Evolutionary conservation across 305 asterid genomes (phyloP), one percentile per base, ranked within the genome.

Genomic region (Fraxinus baroniana): DNA sequence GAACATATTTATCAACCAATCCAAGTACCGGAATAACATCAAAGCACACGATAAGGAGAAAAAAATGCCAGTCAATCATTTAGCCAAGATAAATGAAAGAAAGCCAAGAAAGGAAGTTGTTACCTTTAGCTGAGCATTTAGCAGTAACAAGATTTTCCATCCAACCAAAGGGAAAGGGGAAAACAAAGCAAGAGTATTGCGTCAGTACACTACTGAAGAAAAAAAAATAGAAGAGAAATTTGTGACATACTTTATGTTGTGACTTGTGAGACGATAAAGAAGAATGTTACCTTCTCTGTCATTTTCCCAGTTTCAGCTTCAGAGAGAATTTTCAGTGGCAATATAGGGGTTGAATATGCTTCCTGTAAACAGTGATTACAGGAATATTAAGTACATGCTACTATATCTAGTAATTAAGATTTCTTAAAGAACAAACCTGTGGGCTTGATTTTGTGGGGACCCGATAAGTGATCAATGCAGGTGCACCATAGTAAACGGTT

Each of bases 281-380:
- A 80, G 76, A 78, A 78, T 2, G 79, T 87, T 92, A 92, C 96
- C 82, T 79, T 73, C 77, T 86, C 87, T 55, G 87, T 13, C 82
- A 86, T 92, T 10, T 84, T 75, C 12, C 55, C 46, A 22, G 77
- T 55, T 2, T 84, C 26, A 70, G 83, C 76, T 8, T 90, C 95
- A 1, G 90, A 86, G 6, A 92, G 90, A 82, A 88, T 89, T 72
- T 84, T 87, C 83, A 92, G 49, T 1, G 94, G 91, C 83, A 86
- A 55, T 86, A 90, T 79, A 18, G 97, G 94, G 55, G 95, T 90
- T 36, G 97, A 90, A 85, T 91, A 90, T 1, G 92, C 93, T 86
- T 89, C 92, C 97, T 93, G 90, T 33, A 85, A 81, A 78, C 3
- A 79, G 73, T 22, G 12, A 46, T 13, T 81, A 83, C n/a, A 20